These are phyloP conservation scores for Angophora floribunda DNA, from an alignment of 345 rosid genomes.

Conservation along the genomic window DNA sequence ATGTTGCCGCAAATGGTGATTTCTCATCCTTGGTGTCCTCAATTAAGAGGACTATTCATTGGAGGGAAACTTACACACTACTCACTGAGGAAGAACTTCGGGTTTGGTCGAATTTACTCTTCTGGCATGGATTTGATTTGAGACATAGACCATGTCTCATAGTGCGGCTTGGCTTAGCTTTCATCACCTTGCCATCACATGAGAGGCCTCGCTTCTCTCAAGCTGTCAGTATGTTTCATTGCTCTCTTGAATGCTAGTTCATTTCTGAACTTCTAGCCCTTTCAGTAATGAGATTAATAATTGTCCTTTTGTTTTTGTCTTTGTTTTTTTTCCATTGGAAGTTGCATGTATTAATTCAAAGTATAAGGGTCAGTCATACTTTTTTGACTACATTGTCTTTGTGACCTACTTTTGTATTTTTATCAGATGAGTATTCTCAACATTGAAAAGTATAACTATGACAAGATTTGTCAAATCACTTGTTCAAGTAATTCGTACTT, in stretches of 20 bases:
- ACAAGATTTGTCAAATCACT: neutral
- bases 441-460: neutral
- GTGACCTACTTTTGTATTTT: neutral
- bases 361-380: neutral
- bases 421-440: neutral
- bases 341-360: neutral
- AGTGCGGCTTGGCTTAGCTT: conserved; percentile 82
- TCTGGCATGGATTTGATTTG: conserved; percentile 93
- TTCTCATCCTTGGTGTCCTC: conserved; percentile 53
- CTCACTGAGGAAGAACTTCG: conserved; percentile 76
- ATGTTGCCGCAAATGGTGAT: conserved; percentile 70
- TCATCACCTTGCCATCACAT: conserved; percentile 43
- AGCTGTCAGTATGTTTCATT: conserved; percentile 68
- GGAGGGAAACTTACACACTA: conserved; percentile 84
- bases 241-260: neutral
- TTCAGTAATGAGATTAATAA: neutral
- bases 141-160: conserved; percentile 77
- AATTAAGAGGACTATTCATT: conserved; percentile 77
- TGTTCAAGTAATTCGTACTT: neutral
- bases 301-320: neutral
- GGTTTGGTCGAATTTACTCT: conserved; percentile 69
- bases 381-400: neutral
- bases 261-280: neutral
- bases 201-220: conserved; percentile 85
- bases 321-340: neutral